These are phyloP conservation scores for Silene vulgaris DNA, from an alignment of 179 eudicot species.

Conservation along the genomic window DNA sequence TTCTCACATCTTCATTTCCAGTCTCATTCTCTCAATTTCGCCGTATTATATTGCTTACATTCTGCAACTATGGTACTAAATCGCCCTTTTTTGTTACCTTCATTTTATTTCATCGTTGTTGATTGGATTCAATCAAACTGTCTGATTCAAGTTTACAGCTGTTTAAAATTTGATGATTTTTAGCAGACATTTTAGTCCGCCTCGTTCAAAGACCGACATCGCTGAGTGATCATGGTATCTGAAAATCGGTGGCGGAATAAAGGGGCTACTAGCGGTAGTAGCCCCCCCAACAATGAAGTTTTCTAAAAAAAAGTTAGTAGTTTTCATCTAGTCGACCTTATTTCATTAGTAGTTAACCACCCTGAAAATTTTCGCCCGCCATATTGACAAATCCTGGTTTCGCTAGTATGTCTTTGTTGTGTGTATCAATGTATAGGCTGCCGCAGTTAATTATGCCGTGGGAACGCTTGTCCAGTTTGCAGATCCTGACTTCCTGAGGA, in stretches of 20 bases:
- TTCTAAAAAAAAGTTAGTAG: no score
- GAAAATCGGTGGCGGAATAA: neutral
- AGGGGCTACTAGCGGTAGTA: no score
- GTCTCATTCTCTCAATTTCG: neutral
- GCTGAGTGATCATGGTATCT: neutral
- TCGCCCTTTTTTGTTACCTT: neutral
- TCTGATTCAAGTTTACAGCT: neutral
- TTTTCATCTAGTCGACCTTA: neutral
- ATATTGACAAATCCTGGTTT: no score
- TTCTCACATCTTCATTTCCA: neutral
- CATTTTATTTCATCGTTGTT: neutral
- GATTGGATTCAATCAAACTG: neutral
- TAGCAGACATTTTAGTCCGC: neutral
- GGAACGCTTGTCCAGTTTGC: slow-evolving; percentile 89
- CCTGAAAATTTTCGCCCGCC: no score
- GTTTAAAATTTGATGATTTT: neutral
- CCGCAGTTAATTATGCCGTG: slow-evolving; percentile 36
- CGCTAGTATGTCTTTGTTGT: slow-evolving; percentile 9
- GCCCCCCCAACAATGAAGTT: no score
- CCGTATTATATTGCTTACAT: neutral
- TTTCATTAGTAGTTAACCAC: no score
- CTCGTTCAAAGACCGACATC: neutral
- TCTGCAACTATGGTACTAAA: slow-evolving; percentile 9
- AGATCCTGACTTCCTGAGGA: slow-evolving; percentile 46
- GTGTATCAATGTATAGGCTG: slow-evolving; percentile 37